Evolutionary conservation across 108 stramenopile species (phyloP), one percentile per base, ranked within the genome.

Genomic region (Bacterosira constricta): DNA sequence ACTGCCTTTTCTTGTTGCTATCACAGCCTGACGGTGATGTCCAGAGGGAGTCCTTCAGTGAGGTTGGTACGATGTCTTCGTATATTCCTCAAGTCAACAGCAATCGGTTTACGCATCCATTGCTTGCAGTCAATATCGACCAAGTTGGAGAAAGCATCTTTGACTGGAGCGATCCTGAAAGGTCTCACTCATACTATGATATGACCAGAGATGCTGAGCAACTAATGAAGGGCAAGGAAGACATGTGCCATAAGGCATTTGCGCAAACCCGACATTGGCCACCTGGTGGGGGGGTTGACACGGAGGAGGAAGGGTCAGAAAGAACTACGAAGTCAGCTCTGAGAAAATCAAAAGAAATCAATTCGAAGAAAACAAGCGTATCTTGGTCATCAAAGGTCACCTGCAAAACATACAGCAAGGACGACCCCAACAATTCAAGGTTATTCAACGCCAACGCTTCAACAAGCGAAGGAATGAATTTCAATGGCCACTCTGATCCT

Each of bases 81-180:
- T 94, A 89, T 61, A 72, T 92, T 50, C 93, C 93, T 4, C 93
- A 90, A 63, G 84, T 91, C 1, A 18, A 38, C n/a, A 85, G 79
- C 21, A 69, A 60, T 1, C 56, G 77, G 13, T 92, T 86, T 60
- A 69, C 93, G 0, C 88, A 90, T 66, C 93, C 93, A 2, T 53
- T 94, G 52, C 67, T 94, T 38, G 89, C 91, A 26, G 87, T 87
- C 53, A 73, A 86, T 44, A 68, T 79, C 30, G 85, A 90, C 63
- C 66, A 63, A 17, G 77, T 94, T 46, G 89, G 83, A 26, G 54
- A 79, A 30, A 82, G 81, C 35, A 73, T 94, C 12, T 82, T 87
- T 58, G 90, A 88, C 57, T 94, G 89, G 89, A 84, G 31, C 27
- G 93, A 94, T 63, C 85, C 88, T 13, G 83, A 83, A 30, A 63